Base-by-base conservation (phyloP, 1,284 basidiomycete genomes). In the Quambalaria eucalypti region DNA sequence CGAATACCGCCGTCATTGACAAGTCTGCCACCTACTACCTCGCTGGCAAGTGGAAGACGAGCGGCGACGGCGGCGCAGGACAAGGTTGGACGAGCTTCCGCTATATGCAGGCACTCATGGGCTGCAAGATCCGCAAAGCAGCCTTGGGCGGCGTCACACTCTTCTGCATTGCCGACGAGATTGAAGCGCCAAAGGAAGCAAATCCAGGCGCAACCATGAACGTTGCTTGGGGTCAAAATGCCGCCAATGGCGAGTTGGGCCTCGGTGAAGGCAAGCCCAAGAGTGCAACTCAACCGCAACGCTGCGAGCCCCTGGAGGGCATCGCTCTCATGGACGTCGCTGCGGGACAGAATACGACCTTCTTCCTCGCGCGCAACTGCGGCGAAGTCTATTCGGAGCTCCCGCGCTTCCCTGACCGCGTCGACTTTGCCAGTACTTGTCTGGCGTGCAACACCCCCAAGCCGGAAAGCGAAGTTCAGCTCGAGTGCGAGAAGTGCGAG, bases 81-180 rank as follows among this genome's bases (percentile, higher is more conserved):
- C 62, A 70, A 48, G 70, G 63, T 2, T 65, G 58, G 51, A 56
- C 50, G 54, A 52, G 52, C 44, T 65, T 65, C 47, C 57, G 69
- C 44, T 73, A 74, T 23, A 60, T 74, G 9, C 63, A 59, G 6
- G 68, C 71, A 23, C 52, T 75, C 48, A 69, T 68, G 62, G 73
- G 71, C 6, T 56, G 64, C 55, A 67, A 71, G 26, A 58, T 69
- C 19, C 55, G 40, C 31, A 79, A 81, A 14, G 84, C 83, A 0
- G 80, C 82, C 10, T 85, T 85, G 44, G 92, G 92, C 23, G 90
- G 90, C 16, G 88, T 90, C n/a, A 91, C 90, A 0, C 87, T 92
- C 68, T 92, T 89, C 79, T 81, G 85, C 19, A 80, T 87, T 16
- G 83, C 85, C 0, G 81, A 83, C 1, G 84, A 87, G 38, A 23